Evolutionary conservation across 306 rosid species (phyloP), one percentile per base, ranked within the genome.

Genomic region (Dryas drummondii): DNA sequence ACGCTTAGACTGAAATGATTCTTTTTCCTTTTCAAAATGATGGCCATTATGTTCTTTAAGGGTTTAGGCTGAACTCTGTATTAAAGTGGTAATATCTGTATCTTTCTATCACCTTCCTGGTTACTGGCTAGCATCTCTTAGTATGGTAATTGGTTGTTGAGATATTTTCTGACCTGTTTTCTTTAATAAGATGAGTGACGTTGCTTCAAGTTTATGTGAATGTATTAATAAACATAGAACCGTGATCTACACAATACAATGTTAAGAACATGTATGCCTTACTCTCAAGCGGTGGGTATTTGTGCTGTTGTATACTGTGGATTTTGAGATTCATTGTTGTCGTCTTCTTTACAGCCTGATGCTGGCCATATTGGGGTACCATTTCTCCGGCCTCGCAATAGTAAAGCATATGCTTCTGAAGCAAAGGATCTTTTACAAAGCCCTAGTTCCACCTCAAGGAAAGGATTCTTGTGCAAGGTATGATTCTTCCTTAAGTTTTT

Each of bases 401-500:
- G 76, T 62, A 70, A 85, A 80, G 82, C 72, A 76, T 84, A 76
- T 66, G 86, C 88, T 82, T 79, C 83, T 26, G 93, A 86, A 77
- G 79, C 78, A 68, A 91, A 90, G 87, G 87, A 87, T 78, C 74
- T 56, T 66, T 73, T 88, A 74, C 92, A 77, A 81, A 86, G 87
- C 76, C 94, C 87, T 32, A 63, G 68, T 72, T 76, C 96, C 51
- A 78, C 82, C 60, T 76, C 86, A 22, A 85, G 91, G 68, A 88
- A 77, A 73, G 89, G 97, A 62, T 80, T 84, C 74, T 78, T 84
- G 57, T 82, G 87, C 80, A 90, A 91, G 97, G 98, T 93, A 85
- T 61, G 58, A 68, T 77, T 67, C 84, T 80, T 57, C 68, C 74
- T 11, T 65, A 13, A n/a, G 16, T 56, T 48, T 27, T 32, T 57